Base-by-base conservation (phyloP, 192 early-diverging fungal genomes). In the Coemansia sp. region DNA sequence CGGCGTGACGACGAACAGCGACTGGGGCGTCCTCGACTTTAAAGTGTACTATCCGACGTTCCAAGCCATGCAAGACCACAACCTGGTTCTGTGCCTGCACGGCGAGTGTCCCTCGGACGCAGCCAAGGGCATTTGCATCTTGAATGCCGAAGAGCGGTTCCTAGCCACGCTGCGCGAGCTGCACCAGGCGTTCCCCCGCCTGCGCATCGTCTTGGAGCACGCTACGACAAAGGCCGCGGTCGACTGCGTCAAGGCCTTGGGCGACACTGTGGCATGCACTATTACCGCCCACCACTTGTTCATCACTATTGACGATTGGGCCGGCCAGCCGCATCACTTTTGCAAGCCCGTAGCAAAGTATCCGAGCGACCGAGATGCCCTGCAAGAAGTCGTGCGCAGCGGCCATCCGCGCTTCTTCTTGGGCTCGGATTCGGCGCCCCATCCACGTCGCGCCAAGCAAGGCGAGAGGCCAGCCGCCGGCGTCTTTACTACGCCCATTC, bases 311-410 rank as follows among this genome's bases (percentile, higher is more conserved):
- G 97, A 99, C 70, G 96, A 99, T 78, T 99, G 97, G 97, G 97
- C 97, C 29, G 97, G 96, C 6, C 89, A 94, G 67, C 90, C 90
- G 60, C 97, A 99, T 69, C 88, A 96, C 77, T 99, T 95, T 77
- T 99, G 97, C 86, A 99, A 99, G 82, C 97, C 97, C 31, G 97
- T 99, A 22, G 97, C 97, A 31, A 99, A 99, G 82, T 96, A 83
- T 71, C 95, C 94, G 11, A 87, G 88, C 47, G 97, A 99, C 70
- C 90, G 97, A 10, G 84, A 89, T 8, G 97, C 97, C 0, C 84
- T 99, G 51, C 90, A 90, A 20, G 87, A 91, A 12, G 86, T 94
- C 10, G 81, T 97, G 40, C 86, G 82, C 60, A 88, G 91, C 67
- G 95, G 93, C 20, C 97, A 97, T 70, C 94, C 94, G 15, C 87